Conservation (phyloP, 2,329 filamentous ascomycete genomes). For the Herpotrichia juniperi region DNA sequence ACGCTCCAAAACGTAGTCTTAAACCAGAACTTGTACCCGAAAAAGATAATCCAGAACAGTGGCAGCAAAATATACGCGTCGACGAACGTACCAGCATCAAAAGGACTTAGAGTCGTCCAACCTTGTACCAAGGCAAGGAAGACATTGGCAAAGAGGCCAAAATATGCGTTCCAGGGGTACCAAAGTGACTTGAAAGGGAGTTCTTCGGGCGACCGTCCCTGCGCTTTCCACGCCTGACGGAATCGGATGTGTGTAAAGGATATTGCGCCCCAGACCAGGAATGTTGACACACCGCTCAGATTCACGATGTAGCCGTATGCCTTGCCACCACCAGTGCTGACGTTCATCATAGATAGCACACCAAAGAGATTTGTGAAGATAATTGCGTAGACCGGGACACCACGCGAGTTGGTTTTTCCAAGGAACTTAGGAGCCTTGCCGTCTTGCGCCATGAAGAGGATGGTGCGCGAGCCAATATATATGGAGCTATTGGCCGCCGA, state of each 20-base stretch:
- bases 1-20: slow-evolving; percentile 43
- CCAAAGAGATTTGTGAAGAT: slow-evolving; percentile 74
- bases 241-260: slow-evolving; percentile 75
- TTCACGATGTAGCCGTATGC: slow-evolving; percentile 75
- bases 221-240: slow-evolving; percentile 63
- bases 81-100: slow-evolving; percentile 58
- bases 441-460: slow-evolving; percentile 77
- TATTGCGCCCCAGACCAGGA: slow-evolving; percentile 74
- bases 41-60: slow-evolving; percentile 54
- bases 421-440: slow-evolving; percentile 73
- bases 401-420: slow-evolving; percentile 69
- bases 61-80: slow-evolving; percentile 61
- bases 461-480: slow-evolving; percentile 76
- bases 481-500: slow-evolving; percentile 68
- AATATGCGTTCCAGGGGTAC: slow-evolving; percentile 59
- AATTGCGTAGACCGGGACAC: slow-evolving; percentile 65
- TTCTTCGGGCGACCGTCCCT: slow-evolving; percentile 42
- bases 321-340: slow-evolving; percentile 68
- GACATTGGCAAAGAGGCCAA: slow-evolving; percentile 54
- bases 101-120: slow-evolving; percentile 60
- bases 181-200: slow-evolving; percentile 55
- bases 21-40: slow-evolving; percentile 54
- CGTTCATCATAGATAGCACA: slow-evolving; percentile 75
- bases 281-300: slow-evolving; percentile 71
- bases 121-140: slow-evolving; percentile 61